Evolutionary conservation across 805 yeast genomes (phyloP).

Genomic region (Metschnikowia colocasiae): DNA sequence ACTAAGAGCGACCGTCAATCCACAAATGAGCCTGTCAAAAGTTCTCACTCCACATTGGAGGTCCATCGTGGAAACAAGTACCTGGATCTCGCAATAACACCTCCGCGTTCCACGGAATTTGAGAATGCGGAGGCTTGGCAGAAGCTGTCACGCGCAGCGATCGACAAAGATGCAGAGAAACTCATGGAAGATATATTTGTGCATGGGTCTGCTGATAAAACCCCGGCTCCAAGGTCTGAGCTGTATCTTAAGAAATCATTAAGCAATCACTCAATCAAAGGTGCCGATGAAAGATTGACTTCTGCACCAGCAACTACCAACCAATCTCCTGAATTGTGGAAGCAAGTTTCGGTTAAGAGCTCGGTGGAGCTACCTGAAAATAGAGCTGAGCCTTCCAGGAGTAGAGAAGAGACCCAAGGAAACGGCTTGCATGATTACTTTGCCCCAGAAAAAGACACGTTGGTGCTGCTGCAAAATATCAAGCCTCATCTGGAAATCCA

Average conservation of each 20-base stretch:
- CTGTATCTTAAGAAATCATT: neutral
- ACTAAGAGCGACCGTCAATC: neutral
- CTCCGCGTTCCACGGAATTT: slow-evolving; percentile 1
- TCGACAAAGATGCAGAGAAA: slow-evolving; percentile 32
- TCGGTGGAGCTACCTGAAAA: neutral
- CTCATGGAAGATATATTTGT: slow-evolving; percentile 42
- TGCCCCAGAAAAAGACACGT: neutral
- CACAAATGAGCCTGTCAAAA: neutral
- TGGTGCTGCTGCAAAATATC: neutral
- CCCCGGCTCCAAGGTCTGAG: neutral
- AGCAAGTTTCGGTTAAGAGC: neutral
- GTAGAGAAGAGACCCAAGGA: neutral
- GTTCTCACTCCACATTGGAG: neutral
- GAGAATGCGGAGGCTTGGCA: slow-evolving; percentile 36
- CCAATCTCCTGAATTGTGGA: slow-evolving; percentile 1
- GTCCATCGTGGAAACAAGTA: neutral
- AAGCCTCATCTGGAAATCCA: neutral
- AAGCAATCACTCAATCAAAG: neutral
- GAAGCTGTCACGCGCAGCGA: slow-evolving; percentile 16
- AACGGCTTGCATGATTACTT: neutral
- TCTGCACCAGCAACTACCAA: neutral
- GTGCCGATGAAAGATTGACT: neutral
- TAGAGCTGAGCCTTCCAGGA: neutral
- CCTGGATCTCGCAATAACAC: neutral
- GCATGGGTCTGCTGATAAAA: neutral